A percentile compares a stretch with the other conserved stretches of the same genome.
Conservation (phyloP, 306 rosid species). For the Quercus bicolor region DNA sequence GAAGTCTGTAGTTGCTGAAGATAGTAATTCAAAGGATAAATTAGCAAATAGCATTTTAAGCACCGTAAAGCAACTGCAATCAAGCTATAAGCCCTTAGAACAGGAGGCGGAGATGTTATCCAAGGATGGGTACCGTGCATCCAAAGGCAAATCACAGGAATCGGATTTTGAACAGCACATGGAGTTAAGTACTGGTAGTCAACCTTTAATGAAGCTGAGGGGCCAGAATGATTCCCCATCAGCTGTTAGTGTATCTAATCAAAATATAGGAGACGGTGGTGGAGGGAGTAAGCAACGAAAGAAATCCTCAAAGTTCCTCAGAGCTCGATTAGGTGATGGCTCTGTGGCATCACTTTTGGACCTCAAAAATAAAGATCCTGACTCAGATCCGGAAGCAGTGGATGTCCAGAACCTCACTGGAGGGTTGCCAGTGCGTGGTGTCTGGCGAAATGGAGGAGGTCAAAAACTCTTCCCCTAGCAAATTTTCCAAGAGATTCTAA, state of each 20-base stretch:
- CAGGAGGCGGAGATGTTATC: slow-evolving; percentile 62
- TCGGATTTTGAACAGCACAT: slow-evolving; percentile 25
- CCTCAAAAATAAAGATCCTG: slow-evolving; percentile 26
- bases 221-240: slow-evolving; percentile 36
- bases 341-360: slow-evolving; percentile 51
- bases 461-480: slow-evolving; percentile 46
- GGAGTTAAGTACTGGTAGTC: slow-evolving; percentile 36
- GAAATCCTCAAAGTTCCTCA: slow-evolving; percentile 69
- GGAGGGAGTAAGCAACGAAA: slow-evolving; percentile 75
- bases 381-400: slow-evolving; percentile 29
- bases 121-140: slow-evolving; percentile 67
- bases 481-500: slow-evolving; percentile 1
- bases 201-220: slow-evolving; percentile 29
- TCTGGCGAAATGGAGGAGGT: slow-evolving; percentile 76
- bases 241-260: slow-evolving; percentile 37
- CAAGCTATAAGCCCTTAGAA: slow-evolving; percentile 50
- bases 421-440: slow-evolving; percentile 76
- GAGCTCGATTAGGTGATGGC: slow-evolving; percentile 83
- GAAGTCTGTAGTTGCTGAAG: slow-evolving; percentile 41
- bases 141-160: slow-evolving; percentile 52
- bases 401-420: slow-evolving; percentile 32
- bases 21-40: slow-evolving; percentile 36
- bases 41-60: slow-evolving; percentile 60
- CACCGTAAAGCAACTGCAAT: slow-evolving; percentile 68
- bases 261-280: slow-evolving; percentile 49